Conservation (phyloP, 345 rosid species). For the Aquilaria sinensis region DNA sequence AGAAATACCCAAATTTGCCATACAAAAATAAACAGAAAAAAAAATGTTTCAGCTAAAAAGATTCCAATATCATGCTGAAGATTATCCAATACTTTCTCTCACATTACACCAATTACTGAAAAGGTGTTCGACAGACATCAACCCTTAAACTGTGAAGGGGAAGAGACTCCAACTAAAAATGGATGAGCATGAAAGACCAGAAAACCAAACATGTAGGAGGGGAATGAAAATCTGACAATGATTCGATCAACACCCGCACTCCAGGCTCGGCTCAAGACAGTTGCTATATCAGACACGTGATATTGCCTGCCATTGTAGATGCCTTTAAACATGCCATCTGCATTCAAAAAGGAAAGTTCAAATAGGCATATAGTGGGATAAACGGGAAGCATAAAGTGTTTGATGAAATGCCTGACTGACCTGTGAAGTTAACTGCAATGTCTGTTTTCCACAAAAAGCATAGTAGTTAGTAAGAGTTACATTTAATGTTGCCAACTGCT, state of each 20-base stretch:
- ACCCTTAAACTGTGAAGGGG: not conserved
- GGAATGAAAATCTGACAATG: conserved; percentile 37
- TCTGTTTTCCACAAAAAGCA: conserved; percentile 38
- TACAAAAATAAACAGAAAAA: no score
- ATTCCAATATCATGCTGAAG: no score
- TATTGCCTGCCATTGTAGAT: conserved; percentile 79
- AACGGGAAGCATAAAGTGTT: conserved; percentile 23
- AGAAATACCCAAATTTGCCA: no score
- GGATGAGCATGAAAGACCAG: not conserved
- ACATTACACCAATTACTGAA: not conserved
- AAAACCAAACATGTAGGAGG: not conserved
- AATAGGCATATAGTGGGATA: conserved; percentile 2
- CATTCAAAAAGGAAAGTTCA: not conserved
- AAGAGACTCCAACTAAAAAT: not conserved
- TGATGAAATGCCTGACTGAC: conserved; percentile 69
- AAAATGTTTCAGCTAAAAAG: no score
- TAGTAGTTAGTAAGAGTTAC: not conserved
- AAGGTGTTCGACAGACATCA: not conserved
- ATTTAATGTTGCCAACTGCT: conserved; percentile 1
- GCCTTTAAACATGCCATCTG: conserved; percentile 98
- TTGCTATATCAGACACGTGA: conserved; percentile 65
- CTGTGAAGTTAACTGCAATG: conserved; percentile 93
- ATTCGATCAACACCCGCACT: conserved; percentile 88
- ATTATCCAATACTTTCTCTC: no score
- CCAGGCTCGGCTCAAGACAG: conserved; percentile 88